Percentiles rank a stretch among this genome's conserved stretches.
These are phyloP conservation scores for Leccinum imitatum DNA, from an alignment of 768 basidiomycete species.

Conservation along the genomic window DNA sequence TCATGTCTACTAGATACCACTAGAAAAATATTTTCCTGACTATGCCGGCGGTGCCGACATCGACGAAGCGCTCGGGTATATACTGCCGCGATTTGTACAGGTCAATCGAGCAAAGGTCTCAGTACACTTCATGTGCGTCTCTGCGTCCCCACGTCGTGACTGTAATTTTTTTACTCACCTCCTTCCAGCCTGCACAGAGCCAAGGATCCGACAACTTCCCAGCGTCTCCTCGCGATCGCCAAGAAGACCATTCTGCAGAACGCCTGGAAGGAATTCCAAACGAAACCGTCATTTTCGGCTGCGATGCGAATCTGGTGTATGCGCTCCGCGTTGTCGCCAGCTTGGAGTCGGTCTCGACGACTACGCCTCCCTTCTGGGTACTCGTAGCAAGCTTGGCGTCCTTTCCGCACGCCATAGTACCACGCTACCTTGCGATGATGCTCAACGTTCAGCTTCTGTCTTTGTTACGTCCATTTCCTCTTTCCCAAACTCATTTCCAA, in stretches of 20 bases:
- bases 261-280: neutral
- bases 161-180: neutral
- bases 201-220: neutral
- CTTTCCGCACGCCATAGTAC: neutral
- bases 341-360: neutral
- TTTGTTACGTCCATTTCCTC: neutral
- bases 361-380: neutral
- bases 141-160: neutral
- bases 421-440: too few relatives aligned
- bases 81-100: neutral
- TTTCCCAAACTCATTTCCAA: neutral
- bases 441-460: neutral
- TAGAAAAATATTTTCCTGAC: neutral
- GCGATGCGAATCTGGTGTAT: neutral
- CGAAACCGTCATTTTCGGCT: neutral
- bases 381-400: neutral
- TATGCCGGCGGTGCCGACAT: slow-evolving; percentile 2
- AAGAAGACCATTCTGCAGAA: neutral
- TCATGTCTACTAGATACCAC: neutral
- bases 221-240: neutral
- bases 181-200: neutral
- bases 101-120: neutral
- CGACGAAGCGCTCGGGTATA: neutral
- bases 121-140: neutral
- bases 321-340: neutral